Evolutionary conservation across 345 rosid genomes (phyloP), one percentile per base, ranked within the genome.

Genomic region (Salix koriyanagi): DNA sequence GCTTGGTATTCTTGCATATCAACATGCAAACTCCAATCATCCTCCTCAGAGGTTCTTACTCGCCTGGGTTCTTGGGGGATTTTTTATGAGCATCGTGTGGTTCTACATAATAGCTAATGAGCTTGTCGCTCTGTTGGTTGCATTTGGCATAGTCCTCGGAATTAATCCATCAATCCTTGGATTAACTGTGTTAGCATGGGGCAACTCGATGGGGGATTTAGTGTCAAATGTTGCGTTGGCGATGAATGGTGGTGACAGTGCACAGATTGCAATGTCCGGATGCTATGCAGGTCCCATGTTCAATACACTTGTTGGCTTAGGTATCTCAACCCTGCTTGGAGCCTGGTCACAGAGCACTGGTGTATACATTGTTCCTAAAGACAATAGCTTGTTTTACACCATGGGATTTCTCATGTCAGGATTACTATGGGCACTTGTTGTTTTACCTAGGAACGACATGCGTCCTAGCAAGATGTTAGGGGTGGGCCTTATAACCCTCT

Each of bases 171-270:
- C 32, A 30, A 30, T 30, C 32, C 32, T 94, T 18, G 96, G 93
- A n/a, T 67, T 92, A 80, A 94, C 97, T 37, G 92, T 94, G 34
- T 81, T 94, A 67, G 97, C 98, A 16, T 92, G 97, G 98, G 97
- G 97, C 15, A 92, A 92, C 80, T 94, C 98, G 12, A 92, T 94
- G 97, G 98, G 32, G 32, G 32, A 30, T 30, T 30, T 30, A 30
- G 32, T 30, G 32, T 30, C 32, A 30, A 30, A 30, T 30, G 32
- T 30, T 30, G 32, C 32, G 32, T 30, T 30, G 32, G 32, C 32
- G 32, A 30, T 30, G 32, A 30, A 30, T 30, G 32, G 32, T 30
- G 32, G 32, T 30, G 32, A 30, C 32, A 30, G 32, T 30, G 32
- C 32, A 30, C 32, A 30, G 32, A 30, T 30, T 30, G 32, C 32